Percentiles rank a stretch among this genome's conserved stretches.
Evolutionary conservation across 169 alveolate species (phyloP).

Genomic region (Theileria parva): DNA sequence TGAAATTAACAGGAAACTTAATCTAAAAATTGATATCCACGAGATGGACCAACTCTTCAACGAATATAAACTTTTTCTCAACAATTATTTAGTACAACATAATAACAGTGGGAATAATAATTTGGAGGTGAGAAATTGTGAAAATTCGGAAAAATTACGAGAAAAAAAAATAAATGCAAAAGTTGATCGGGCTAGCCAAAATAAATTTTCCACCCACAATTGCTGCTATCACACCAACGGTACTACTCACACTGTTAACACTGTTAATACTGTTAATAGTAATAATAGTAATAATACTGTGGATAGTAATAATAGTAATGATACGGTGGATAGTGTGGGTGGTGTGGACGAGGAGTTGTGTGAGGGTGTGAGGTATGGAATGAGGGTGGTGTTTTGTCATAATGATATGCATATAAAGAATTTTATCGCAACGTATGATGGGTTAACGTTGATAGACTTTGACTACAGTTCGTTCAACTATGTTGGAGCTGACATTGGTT

Average conservation of each 20-base stretch:
- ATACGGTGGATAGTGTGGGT: slow-evolving; percentile 34
- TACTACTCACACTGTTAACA: too few species aligned
- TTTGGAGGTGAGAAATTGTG: too few species aligned
- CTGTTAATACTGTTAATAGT: too few species aligned
- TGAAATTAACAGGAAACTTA: neutral
- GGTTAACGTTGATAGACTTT: slow-evolving; percentile 75
- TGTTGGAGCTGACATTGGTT: slow-evolving; percentile 76
- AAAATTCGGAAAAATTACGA: too few species aligned
- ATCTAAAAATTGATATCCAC: neutral
- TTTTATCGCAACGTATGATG: slow-evolving; percentile 64
- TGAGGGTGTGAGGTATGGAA: too few species aligned
- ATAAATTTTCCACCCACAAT: too few species aligned
- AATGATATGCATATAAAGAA: slow-evolving; percentile 79
- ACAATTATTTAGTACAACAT: neutral
- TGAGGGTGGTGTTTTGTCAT: slow-evolving; percentile 73
- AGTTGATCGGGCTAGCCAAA: too few species aligned
- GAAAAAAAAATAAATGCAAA: too few species aligned
- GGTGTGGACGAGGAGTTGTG: slow-evolving; percentile 38
- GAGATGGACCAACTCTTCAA: neutral
- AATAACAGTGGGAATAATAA: neutral
- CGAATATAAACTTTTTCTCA: neutral
- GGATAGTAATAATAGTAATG: slow-evolving; percentile 33
- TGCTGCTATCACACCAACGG: too few species aligned
- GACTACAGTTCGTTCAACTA: slow-evolving; percentile 77
- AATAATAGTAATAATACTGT: too few species aligned